Evolutionary conservation across 108 stramenopile genomes (phyloP), one percentile per base, ranked within the genome.

Genomic region (Pelagomonas calceolata): DNA sequence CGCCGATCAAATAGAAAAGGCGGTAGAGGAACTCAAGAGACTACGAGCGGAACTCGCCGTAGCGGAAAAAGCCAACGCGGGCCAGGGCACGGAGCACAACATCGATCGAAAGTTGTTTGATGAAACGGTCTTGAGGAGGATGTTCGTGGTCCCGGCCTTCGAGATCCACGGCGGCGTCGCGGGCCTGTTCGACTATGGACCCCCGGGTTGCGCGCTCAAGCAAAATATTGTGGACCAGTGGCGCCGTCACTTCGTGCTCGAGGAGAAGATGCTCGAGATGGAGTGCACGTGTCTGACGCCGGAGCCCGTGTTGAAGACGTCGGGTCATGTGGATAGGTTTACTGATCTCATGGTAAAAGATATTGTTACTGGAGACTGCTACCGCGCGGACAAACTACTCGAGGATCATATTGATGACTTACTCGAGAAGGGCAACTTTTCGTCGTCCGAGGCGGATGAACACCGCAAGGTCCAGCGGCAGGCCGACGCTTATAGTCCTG

Each of bases 261-360:
- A 90, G 32, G 98, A 99, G 80, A 85, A 79, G 68, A 99, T 99
- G 98, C 88, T 98, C 44, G 96, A 99, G 83, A 96, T 99, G 94
- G 98, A 99, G 79, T 97, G 95, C 75, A 99, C 98, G 51, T 91
- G 89, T 71, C 85, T 99, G 63, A 99, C 98, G 30, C 95, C 98
- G 32, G 87, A 93, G 71, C 83, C 81, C 9, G 98, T 99, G 7
- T 81, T 99, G 35, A 94, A 97, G 79, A 95, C 98, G 0, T 92
- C 91, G 68, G 99, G 99, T 21, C 99, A 99, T 80, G 99, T 99
- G 33, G 99, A 99, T 74, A 91, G 94, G 5, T 99, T 99, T 80
- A 96, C 96, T n/a, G 98, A 99, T 86, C 86, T 99, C 68, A 99
- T 99, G 98, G 98, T 97, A 34, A 92, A 89, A 70, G 92, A 95